phyloP scores from a whole-genome alignment of 225 moss, liverwort and hornwort genomes.

The Climacium dendroides region DNA sequence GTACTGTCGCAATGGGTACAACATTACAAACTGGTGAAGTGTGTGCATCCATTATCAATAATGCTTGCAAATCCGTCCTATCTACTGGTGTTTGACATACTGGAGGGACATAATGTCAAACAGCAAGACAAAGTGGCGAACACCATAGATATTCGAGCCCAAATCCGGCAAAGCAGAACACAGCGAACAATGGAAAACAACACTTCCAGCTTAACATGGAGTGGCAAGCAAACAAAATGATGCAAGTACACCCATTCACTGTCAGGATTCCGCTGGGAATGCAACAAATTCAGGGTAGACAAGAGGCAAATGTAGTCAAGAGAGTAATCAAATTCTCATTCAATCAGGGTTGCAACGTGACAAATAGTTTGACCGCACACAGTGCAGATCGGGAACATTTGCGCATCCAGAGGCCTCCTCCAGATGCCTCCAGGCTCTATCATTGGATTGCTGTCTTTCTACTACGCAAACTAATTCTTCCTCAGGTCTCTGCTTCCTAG shows the following conservation, averaged over 20 bases:
- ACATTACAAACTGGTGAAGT: neutral
- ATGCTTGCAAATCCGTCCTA: neutral
- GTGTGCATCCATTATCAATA: neutral
- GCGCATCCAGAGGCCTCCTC: slow-evolving; percentile 8
- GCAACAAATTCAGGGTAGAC: neutral
- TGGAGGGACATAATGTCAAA: neutral
- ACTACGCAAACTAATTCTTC: neutral
- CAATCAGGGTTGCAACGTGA: neutral
- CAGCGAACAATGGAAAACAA: neutral
- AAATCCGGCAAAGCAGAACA: neutral
- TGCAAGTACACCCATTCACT: neutral
- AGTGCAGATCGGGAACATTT: neutral
- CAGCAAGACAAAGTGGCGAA: too few species aligned
- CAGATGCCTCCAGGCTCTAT: slow-evolving; percentile 5
- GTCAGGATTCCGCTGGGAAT: neutral
- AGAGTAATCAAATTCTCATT: neutral
- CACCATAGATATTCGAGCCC: too few species aligned
- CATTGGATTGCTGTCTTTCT: neutral
- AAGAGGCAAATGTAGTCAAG: neutral
- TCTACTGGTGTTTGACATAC: too few species aligned
- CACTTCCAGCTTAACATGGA: neutral
- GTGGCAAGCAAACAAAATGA: neutral
- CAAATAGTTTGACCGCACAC: neutral
- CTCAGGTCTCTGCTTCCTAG: neutral
- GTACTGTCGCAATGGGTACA: neutral